phyloP scores from a whole-genome alignment of 805 yeast genomes.

The Sugiyamaella americana region DNA sequence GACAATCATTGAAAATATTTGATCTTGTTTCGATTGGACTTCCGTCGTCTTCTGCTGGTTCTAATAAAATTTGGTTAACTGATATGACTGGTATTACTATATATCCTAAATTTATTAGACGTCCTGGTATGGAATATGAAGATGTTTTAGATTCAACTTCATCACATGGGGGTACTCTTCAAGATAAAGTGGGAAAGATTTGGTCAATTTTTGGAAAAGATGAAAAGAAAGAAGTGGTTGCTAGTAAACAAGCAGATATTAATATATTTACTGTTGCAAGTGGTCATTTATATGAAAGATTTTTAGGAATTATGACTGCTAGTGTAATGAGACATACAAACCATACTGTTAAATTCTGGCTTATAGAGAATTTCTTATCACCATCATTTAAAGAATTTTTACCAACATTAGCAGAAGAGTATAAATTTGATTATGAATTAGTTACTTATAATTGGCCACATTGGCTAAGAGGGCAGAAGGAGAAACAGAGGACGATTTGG shows the following conservation, averaged over 20 bases:
- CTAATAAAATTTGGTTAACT: constrained; percentile 28
- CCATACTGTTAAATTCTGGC: constrained; percentile 74
- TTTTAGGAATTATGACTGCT: constrained; percentile 70
- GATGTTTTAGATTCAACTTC: constrained; percentile 15
- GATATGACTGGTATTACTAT: constrained; percentile 43
- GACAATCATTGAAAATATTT: constrained; percentile 40
- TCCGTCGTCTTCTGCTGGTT: neutral
- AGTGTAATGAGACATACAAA: constrained; percentile 65
- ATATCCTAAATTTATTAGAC: constrained; percentile 41
- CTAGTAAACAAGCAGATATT: constrained; percentile 47
- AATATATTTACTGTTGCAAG: constrained; percentile 80
- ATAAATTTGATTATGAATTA: constrained; percentile 65
- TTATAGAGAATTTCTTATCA: constrained; percentile 74
- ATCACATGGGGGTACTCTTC: neutral
- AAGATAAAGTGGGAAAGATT: neutral
- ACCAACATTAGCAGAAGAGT: constrained; percentile 51
- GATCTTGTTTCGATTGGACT: constrained; percentile 22
- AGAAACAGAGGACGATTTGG: constrained; percentile 75
- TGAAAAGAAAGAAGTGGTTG: neutral
- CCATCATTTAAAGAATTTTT: constrained; percentile 56
- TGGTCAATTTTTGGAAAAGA: neutral
- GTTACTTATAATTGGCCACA: constrained; percentile 89
- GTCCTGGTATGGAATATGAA: constrained; percentile 35
- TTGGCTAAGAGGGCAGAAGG: constrained; percentile 78
- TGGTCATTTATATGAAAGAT: constrained; percentile 72